Conservation (phyloP, 371 early-diverging fungal genomes). For the Capniomyces stellatus region DNA sequence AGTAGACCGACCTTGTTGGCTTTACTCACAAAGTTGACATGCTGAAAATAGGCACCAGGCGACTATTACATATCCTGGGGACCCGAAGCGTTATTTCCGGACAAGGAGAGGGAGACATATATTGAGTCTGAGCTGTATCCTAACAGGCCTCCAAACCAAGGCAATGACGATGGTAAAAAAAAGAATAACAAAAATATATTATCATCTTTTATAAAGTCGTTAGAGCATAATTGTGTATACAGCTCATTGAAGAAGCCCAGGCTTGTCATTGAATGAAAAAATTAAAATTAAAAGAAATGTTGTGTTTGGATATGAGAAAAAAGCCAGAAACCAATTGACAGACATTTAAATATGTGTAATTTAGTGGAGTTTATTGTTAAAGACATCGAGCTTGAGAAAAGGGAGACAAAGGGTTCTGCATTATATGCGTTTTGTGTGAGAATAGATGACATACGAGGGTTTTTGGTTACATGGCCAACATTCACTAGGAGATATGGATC, state of each 20-base stretch:
- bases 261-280: too few relatives aligned
- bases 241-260: too few relatives aligned
- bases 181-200: too few relatives aligned
- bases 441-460: slow-evolving; percentile 24
- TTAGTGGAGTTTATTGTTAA: slow-evolving; percentile 1
- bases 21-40: too few relatives aligned
- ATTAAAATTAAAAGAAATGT: too few relatives aligned
- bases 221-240: too few relatives aligned
- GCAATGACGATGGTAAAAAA: slow-evolving; percentile 7
- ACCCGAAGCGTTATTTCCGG: slow-evolving; percentile 29
- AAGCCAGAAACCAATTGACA: too few relatives aligned
- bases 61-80: slow-evolving; percentile 31
- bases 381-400: slow-evolving; percentile 6
- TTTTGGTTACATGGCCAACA: slow-evolving; percentile 29
- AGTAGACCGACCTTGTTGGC: too few relatives aligned
- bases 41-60: slow-evolving; percentile 11
- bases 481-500: slow-evolving; percentile 33
- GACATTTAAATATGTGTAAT: too few relatives aligned
- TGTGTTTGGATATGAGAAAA: too few relatives aligned
- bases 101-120: slow-evolving; percentile 27
- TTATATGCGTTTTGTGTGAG: slow-evolving; percentile 30
- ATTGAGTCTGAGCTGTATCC: slow-evolving; percentile 27
- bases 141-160: slow-evolving; percentile 13
- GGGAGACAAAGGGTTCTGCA: slow-evolving; percentile 5
- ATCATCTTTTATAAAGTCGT: too few relatives aligned